Conservation (phyloP, 2,329 filamentous ascomycete species). For the Mollisiaceae sp. region DNA sequence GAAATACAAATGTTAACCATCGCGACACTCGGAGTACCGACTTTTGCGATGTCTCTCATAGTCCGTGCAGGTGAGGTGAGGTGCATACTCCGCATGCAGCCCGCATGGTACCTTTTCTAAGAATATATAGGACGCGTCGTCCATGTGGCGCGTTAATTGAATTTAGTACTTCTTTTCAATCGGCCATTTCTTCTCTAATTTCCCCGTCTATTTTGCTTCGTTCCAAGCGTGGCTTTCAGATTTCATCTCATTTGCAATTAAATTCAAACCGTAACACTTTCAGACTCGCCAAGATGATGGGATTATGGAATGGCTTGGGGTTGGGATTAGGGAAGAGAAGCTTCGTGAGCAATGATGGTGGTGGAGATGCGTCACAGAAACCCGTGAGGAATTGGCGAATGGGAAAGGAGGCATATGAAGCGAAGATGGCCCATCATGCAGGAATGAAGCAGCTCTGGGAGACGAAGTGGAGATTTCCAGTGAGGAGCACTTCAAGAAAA, state of each 20-base stretch:
- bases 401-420: conserved; percentile 22
- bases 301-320: conserved; percentile 24
- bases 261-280: not conserved
- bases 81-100: not conserved
- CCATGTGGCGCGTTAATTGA: not conserved
- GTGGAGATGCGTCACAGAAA: not conserved
- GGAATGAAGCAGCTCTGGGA: conserved; percentile 69
- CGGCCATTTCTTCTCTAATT: not conserved
- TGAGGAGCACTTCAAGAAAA: conserved; percentile 43
- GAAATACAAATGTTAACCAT: not conserved
- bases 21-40: conserved; percentile 5
- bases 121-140: conserved; percentile 6
- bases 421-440: conserved; percentile 34
- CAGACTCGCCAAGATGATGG: conserved; percentile 41
- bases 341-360: conserved; percentile 11
- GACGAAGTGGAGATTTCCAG: conserved; percentile 75
- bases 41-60: not conserved
- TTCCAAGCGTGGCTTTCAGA: not conserved
- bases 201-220: not conserved
- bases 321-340: conserved; percentile 20
- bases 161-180: not conserved
- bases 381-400: conserved; percentile 18
- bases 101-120: not conserved
- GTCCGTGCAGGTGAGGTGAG: conserved; percentile 8
- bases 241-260: not conserved